Conservation (phyloP, 1,284 basidiomycete species). For the Marasmius tenuissimus region DNA sequence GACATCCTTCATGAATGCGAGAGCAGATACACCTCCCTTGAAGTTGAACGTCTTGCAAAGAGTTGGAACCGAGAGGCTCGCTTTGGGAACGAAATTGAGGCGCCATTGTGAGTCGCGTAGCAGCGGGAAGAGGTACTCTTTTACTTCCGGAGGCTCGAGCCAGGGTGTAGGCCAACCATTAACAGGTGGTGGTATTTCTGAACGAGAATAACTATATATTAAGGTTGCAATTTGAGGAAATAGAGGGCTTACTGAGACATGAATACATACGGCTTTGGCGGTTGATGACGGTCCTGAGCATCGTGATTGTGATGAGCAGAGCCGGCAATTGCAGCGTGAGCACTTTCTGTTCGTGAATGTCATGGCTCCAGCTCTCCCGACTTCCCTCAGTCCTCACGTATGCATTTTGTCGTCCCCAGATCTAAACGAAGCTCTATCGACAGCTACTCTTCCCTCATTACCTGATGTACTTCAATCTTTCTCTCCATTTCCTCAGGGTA, state of each 20-base stretch:
- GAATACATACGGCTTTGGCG: slow-evolving; percentile 1
- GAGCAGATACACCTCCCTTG: background rate
- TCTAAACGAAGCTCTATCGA: slow-evolving; percentile 56
- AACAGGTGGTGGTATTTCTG: background rate
- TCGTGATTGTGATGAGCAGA: background rate
- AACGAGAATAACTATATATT: background rate
- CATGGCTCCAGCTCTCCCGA: slow-evolving; percentile 56
- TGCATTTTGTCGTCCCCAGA: slow-evolving; percentile 71
- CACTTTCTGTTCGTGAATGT: background rate
- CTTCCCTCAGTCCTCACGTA: slow-evolving; percentile 77
- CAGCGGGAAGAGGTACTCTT: background rate
- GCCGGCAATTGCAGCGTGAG: background rate
- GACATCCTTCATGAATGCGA: slow-evolving; percentile 1
- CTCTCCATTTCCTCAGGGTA: slow-evolving; percentile 79
- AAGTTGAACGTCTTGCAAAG: background rate
- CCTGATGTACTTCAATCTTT: slow-evolving; percentile 77
- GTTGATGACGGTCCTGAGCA: background rate
- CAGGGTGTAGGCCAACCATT: slow-evolving; percentile 7
- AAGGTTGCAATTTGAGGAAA: background rate
- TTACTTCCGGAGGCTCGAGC: slow-evolving; percentile 1
- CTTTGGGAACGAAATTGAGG: background rate
- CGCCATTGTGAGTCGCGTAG: background rate
- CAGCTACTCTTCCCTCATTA: slow-evolving; percentile 62
- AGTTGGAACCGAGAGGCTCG: background rate
- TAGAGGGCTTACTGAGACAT: background rate